A percentile compares a stretch with the other conserved stretches of the same genome.
Conservation (phyloP, 768 basidiomycete genomes). For the Tylopilus felleus region DNA sequence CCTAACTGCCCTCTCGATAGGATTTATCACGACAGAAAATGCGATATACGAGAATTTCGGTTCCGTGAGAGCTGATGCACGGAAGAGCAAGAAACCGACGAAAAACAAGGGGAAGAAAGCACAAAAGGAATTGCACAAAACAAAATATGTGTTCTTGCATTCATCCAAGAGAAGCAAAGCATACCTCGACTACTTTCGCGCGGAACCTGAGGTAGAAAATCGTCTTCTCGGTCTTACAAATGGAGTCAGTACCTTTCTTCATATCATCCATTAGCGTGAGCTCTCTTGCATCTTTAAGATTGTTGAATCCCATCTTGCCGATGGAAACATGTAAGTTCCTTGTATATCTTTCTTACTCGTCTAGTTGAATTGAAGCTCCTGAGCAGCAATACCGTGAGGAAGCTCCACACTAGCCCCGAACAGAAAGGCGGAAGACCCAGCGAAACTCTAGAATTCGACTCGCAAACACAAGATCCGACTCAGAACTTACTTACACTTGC, state of each 20-base stretch:
- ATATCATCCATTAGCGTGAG: background rate
- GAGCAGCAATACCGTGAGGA: slow-evolving; percentile 1
- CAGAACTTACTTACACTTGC: slow-evolving; percentile 25
- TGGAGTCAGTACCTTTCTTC: slow-evolving; percentile 40
- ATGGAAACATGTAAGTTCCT: slow-evolving; percentile 13
- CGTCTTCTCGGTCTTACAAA: slow-evolving; percentile 58
- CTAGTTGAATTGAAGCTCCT: background rate
- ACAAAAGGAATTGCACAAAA: slow-evolving; percentile 52
- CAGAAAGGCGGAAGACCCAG: background rate
- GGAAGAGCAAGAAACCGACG: slow-evolving; percentile 40
- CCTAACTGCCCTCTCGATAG: slow-evolving; percentile 34
- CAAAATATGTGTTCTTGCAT: slow-evolving; percentile 56
- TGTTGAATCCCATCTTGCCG: slow-evolving; percentile 4
- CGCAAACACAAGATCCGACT: slow-evolving; percentile 42
- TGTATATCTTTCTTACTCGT: background rate
- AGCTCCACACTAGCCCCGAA: background rate
- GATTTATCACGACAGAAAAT: slow-evolving; percentile 55
- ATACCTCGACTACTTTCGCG: slow-evolving; percentile 70
- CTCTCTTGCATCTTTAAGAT: slow-evolving; percentile 7
- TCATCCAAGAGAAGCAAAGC: slow-evolving; percentile 40
- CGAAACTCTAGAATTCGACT: slow-evolving; percentile 17
- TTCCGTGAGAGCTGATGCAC: slow-evolving; percentile 35
- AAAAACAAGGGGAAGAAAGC: slow-evolving; percentile 41
- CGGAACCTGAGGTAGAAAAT: slow-evolving; percentile 55
- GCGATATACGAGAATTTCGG: slow-evolving; percentile 50